These are phyloP conservation scores for Calonectria hawksworthii DNA, from an alignment of 2,329 filamentous ascomycete genomes.

Conservation along the genomic window DNA sequence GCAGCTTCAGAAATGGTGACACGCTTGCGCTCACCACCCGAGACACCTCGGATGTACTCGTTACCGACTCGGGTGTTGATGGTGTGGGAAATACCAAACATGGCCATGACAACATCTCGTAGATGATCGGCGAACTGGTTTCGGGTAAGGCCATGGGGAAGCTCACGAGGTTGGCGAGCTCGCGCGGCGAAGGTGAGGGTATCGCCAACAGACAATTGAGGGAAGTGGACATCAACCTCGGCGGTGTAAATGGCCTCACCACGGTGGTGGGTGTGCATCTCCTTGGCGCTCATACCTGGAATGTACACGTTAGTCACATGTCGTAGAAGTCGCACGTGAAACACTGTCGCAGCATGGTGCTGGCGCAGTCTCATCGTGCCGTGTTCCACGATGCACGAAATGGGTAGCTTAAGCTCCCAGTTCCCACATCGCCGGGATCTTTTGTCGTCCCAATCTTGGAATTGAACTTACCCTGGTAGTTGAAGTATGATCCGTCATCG, in stretches of 20 bases:
- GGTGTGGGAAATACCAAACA: slow-evolving; percentile 82
- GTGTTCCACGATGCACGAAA: background rate
- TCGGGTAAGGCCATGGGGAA: slow-evolving; percentile 70
- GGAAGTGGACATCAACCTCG: slow-evolving; percentile 87
- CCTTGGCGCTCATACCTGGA: slow-evolving; percentile 73
- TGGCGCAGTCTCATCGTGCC: background rate
- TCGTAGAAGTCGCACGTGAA: slow-evolving; percentile 12
- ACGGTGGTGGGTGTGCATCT: slow-evolving; percentile 84
- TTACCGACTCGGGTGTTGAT: slow-evolving; percentile 81
- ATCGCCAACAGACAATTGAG: slow-evolving; percentile 81
- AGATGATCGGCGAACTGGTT: slow-evolving; percentile 72
- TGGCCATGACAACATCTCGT: slow-evolving; percentile 81
- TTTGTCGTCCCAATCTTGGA: background rate
- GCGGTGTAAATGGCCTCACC: slow-evolving; percentile 91
- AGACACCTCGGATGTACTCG: slow-evolving; percentile 81
- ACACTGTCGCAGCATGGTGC: background rate
- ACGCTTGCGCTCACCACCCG: slow-evolving; percentile 79
- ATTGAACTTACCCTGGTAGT: slow-evolving; percentile 77
- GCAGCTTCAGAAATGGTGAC: slow-evolving; percentile 74
- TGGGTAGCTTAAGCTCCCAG: background rate
- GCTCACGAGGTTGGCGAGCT: slow-evolving; percentile 74
- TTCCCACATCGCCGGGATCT: slow-evolving; percentile 17
- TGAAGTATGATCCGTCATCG: slow-evolving; percentile 79
- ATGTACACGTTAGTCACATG: slow-evolving; percentile 21
- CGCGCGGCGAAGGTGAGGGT: slow-evolving; percentile 84